Evolutionary conservation across 768 basidiomycete species (phyloP), one percentile per base, ranked within the genome.

Genomic region (Leucocoprinus sp.): DNA sequence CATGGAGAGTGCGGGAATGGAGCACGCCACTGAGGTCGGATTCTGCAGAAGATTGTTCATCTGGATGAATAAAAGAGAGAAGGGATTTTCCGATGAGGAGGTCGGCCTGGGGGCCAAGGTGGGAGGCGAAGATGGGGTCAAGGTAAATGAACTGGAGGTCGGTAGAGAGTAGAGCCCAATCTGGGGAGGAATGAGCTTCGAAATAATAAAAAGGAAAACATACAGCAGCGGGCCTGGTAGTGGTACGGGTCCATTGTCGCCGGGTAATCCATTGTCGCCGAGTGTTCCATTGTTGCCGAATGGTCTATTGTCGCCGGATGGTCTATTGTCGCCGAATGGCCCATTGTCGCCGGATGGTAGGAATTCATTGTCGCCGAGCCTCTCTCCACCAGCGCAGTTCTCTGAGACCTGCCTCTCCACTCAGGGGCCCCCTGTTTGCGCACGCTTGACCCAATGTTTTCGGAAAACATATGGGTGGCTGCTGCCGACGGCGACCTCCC

Each of bases 391-490:
- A 23, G 49, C 44, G 29, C 45, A 34, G 35, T n/a, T n/a, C 36
- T 33, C 49, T 45, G 31, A 36, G 43, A 41, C 42, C 51, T 49
- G 27, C 15, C 37, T 43, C 49, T 37, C 37, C 43, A 23, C 37
- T 43, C 40, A 35, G 36, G 41, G 35, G 37, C 36, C 40, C 38
- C 51, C 53, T 60, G 54, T 60, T 57, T 60, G 52, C 24, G 29
- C 17, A 33, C 50, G 52, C 57, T 60, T 56, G 54, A 23, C 33
- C 39, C 11, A 36, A 22, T 43, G 27, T 31, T 48, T 38, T 48
- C n/a, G 49, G 77, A 76, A 59, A 93, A 93, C 64, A 83, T 96
- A 36, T 96, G 93, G 93, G 77, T 96, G 27, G 93, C 93, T 36
- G 88, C 93, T 0, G 84, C 80, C 37, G 93, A 96, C 57, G 93